phyloP scores from a whole-genome alignment of 2,329 filamentous ascomycete genomes.

The Truncatella angustata region DNA sequence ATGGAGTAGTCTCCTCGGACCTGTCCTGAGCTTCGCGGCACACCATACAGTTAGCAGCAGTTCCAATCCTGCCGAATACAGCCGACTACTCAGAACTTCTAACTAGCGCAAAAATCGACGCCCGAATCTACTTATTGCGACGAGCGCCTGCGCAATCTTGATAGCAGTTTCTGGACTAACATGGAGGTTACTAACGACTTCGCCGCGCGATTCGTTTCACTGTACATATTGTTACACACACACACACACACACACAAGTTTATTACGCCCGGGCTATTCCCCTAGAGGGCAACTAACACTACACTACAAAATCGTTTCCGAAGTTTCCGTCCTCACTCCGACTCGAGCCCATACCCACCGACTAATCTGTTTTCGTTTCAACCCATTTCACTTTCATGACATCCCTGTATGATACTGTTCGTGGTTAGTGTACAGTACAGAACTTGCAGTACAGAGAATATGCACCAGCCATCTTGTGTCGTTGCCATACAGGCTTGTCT shows the following conservation, averaged over 20 bases:
- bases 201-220: constrained; percentile 31
- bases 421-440: not conserved
- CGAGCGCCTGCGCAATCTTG: constrained; percentile 24
- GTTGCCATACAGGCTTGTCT: no score
- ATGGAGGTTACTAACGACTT: constrained; percentile 27
- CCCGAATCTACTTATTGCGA: constrained; percentile 21
- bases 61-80: not conserved
- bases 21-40: not conserved
- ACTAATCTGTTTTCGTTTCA: not conserved
- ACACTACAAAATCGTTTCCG: not conserved
- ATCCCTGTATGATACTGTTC: not conserved
- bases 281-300: constrained; percentile 6
- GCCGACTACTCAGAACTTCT: not conserved
- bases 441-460: no score
- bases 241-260: not conserved
- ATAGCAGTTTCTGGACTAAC: constrained; percentile 34
- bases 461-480: no score
- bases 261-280: constrained; percentile 8
- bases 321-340: not conserved
- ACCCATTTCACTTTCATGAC: not conserved
- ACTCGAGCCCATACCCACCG: not conserved
- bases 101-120: not conserved
- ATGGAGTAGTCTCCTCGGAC: not conserved
- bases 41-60: not conserved
- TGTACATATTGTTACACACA: constrained; percentile 32